Conservation (phyloP, 1,139 yeast genomes). For the Kluyveromyces marxianus region DNA sequence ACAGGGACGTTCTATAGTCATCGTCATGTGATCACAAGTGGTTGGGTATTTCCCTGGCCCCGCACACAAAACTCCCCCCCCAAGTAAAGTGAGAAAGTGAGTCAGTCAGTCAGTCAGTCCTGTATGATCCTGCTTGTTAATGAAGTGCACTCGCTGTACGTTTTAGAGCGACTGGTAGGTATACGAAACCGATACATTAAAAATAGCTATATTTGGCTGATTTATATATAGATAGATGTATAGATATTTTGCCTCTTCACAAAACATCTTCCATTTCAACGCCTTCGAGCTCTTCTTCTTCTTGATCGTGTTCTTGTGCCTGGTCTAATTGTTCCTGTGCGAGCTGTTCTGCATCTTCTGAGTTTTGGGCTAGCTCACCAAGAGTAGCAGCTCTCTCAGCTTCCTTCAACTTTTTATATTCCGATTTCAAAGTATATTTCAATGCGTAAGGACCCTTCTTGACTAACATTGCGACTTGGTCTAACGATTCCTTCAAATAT, state of each 20-base stretch:
- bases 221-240: background rate
- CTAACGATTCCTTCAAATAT: slow-evolving; percentile 83
- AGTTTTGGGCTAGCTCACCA: slow-evolving; percentile 49
- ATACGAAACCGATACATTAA: no score
- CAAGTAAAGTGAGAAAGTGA: no score
- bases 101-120: no score
- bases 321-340: slow-evolving; percentile 8
- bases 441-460: slow-evolving; percentile 95
- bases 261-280: slow-evolving; percentile 38
- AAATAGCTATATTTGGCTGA: no score
- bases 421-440: slow-evolving; percentile 84
- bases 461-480: slow-evolving; percentile 79
- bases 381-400: slow-evolving; percentile 64
- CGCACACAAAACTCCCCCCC: no score
- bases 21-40: no score
- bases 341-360: slow-evolving; percentile 32
- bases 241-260: slow-evolving; percentile 24
- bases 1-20: no score
- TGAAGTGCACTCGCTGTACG: no score
- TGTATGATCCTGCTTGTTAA: no score
- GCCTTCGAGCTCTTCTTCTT: slow-evolving; percentile 32
- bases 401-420: slow-evolving; percentile 73
- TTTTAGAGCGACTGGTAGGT: no score
- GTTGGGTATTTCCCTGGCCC: no score
- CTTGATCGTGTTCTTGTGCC: slow-evolving; percentile 18